Conservation (phyloP, 2,329 filamentous ascomycete species). For the Exophiala phaeomuriformis region DNA sequence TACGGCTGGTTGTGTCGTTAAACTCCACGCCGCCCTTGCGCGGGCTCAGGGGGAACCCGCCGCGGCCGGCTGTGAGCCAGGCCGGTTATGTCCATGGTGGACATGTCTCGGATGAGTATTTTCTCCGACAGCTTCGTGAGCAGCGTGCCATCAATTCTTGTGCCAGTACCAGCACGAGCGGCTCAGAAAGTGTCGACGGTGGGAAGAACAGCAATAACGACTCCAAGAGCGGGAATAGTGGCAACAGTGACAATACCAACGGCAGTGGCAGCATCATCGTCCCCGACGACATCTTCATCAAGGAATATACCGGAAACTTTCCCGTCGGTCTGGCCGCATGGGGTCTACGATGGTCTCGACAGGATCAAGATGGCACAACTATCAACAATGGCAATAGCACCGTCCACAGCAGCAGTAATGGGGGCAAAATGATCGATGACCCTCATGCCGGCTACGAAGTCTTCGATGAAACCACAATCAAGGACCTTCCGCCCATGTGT, state of each 20-base stretch:
- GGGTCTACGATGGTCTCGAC: neutral
- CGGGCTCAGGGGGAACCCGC: neutral
- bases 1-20: neutral
- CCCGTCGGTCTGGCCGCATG: neutral
- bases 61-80: neutral
- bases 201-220: no score
- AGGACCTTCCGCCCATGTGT: neutral
- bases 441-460: conserved; percentile 3
- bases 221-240: no score
- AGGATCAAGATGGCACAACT: neutral
- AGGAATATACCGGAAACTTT: conserved; percentile 1
- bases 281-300: neutral
- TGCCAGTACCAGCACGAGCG: no score
- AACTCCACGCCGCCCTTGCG: conserved; percentile 1
- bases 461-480: neutral
- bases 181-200: no score
- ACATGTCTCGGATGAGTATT: neutral
- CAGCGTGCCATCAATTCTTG: neutral
- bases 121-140: neutral
- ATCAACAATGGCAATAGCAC: no score
- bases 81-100: neutral
- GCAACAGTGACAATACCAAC: no score
- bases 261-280: conserved; percentile 1
- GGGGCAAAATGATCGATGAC: neutral
- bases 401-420: no score